phyloP scores from a whole-genome alignment of 257 asterid genomes.

The Salvia hispanica region DNA sequence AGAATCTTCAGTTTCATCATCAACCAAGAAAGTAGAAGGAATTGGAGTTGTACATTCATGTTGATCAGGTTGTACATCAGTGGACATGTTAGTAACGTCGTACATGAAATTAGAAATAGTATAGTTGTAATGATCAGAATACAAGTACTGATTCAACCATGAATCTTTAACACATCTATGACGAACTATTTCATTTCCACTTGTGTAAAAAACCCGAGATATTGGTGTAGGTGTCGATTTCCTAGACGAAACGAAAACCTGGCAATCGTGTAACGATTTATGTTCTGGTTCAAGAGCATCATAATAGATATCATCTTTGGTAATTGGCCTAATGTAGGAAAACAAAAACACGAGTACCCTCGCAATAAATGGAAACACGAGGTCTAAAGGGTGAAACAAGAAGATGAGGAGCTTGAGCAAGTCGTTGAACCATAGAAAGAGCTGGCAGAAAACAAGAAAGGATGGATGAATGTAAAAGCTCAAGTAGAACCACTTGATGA shows the following conservation, averaged over 20 bases:
- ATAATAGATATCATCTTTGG: conserved; percentile 24
- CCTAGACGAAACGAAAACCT: neutral
- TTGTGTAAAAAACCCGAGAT: no score
- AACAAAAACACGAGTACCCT: conserved; percentile 7
- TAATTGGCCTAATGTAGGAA: neutral
- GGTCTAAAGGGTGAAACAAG: conserved; percentile 23
- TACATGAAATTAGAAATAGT: neutral
- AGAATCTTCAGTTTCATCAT: conserved; percentile 14
- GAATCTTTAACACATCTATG: conserved; percentile 15
- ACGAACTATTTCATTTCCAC: neutral
- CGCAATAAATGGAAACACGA: conserved; percentile 18
- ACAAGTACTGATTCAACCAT: conserved; percentile 44
- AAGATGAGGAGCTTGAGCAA: conserved; percentile 20
- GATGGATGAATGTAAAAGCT: conserved; percentile 51
- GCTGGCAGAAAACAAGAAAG: conserved; percentile 46
- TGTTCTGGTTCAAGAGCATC: conserved; percentile 29
- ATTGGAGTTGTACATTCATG: neutral
- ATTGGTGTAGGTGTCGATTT: neutral
- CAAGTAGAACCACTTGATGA: conserved; percentile 49
- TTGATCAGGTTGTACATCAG: neutral
- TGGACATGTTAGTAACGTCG: neutral
- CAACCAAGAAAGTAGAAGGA: neutral
- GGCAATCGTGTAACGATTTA: neutral
- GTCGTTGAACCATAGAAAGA: conserved; percentile 44
- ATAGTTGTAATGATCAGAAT: conserved; percentile 31